Evolutionary conservation across 495 filamentous ascomycete species (phyloP), one percentile per base, ranked within the genome.

Genomic region (Podospora pseudocomata): DNA sequence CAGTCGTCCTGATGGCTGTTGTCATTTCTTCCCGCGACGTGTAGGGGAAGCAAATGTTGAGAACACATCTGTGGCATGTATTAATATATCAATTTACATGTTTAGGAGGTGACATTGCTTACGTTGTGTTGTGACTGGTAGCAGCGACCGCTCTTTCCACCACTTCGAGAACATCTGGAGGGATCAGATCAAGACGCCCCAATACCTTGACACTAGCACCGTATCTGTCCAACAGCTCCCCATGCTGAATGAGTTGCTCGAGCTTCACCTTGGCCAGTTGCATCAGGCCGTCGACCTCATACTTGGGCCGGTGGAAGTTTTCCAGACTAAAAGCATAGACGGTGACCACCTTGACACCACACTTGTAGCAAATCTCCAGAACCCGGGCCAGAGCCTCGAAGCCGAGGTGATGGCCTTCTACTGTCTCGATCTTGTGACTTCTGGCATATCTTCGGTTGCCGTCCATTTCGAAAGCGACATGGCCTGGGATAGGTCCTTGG

Each of bases 391-490:
- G 83, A 23, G 95, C 93, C 80, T 99, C 95, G 73, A 98, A 99
- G 6, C 95, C 95, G 70, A 97, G 79, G 74, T 95, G 92, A 77
- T 99, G 95, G n/a, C 95, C 95, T 80, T 99, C 93, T 53, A 97
- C 90, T 0, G 93, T 97, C 84, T 99, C 95, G 74, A 99, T 96
- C 61, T 94, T 88, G 80, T 94, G 92, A 60, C 83, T 89, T 62
- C 92, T 84, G 1, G 95, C 95, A 78, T 95, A 99, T 23, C 95
- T 88, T 62, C 95, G 82, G 77, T 99, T 99, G 53, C 95, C 95
- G 78, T 99, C 95, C 96, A 98, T 98, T 66, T 97, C 93, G 74
- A 99, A 98, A 6, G 95, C 95, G 64, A 99, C 87, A 87, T 99
- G 95, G 70, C 90, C 87, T 16, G 95, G 95, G 62, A 99, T 88